Evolutionary conservation across 2,329 filamentous ascomycete species (phyloP).

Genomic region (Fusarium sublunatum): DNA sequence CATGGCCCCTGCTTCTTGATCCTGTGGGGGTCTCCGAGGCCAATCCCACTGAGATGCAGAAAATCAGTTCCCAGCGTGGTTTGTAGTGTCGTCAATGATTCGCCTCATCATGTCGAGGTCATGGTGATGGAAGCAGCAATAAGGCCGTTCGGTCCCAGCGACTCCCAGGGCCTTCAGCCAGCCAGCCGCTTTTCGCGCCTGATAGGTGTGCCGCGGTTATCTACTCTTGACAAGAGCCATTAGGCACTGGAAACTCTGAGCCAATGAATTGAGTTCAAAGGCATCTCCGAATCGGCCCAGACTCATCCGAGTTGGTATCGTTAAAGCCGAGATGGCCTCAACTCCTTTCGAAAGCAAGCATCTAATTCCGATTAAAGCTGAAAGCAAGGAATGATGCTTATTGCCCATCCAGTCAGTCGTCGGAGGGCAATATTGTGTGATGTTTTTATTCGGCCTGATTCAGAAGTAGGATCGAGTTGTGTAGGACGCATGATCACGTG

Average conservation of each 20-base stretch:
- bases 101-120: slow-evolving; percentile 26
- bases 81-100: slow-evolving; percentile 32
- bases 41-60: slow-evolving; percentile 18
- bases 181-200: not conserved
- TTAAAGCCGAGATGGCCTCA: slow-evolving; percentile 29
- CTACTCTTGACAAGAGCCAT: slow-evolving; percentile 22
- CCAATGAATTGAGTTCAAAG: slow-evolving; percentile 29
- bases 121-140: slow-evolving; percentile 5
- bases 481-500: not conserved
- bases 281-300: slow-evolving; percentile 26
- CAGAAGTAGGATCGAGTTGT: too few species aligned
- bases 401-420: not conserved
- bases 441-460: not conserved
- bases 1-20: slow-evolving; percentile 35
- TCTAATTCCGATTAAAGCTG: slow-evolving; percentile 1
- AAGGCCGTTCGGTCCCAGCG: not conserved
- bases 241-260: slow-evolving; percentile 19
- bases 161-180: not conserved
- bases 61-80: slow-evolving; percentile 32
- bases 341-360: slow-evolving; percentile 3
- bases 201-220: slow-evolving; percentile 17
- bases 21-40: slow-evolving; percentile 31
- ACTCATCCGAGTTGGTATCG: slow-evolving; percentile 31
- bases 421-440: not conserved
- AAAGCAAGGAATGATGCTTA: too few species aligned